Base-by-base conservation (phyloP, 805 yeast genomes). In the Zygoascus flipseniorum region DNA sequence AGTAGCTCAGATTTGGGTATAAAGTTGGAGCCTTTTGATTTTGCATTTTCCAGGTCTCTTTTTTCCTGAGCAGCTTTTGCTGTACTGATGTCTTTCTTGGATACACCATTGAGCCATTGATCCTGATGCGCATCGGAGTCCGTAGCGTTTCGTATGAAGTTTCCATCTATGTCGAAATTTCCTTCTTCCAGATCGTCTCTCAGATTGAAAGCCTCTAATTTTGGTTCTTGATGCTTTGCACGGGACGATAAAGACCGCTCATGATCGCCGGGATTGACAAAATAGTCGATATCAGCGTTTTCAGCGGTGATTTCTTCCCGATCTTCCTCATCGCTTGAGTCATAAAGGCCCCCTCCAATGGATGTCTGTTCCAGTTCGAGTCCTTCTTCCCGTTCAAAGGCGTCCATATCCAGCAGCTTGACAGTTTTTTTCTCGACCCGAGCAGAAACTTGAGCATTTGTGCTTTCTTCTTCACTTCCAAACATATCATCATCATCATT, bases 151-250 rank as follows among this genome's bases (percentile, higher is more conserved):
- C 76, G 68, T 18, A 80, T 68, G 58, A 71, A 84, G 58, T 81
- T 82, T 1, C 89, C 88, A 42, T 76, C 78, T 41, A 68, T 72
- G 58, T 83, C 89, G 61, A 82, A 81, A 2, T 65, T 65, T 1
- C 89, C 92, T 47, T 77, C 80, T 52, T 75, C 75, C 44, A 71
- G 65, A 59, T 86, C 92, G 18, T 77, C 71, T 23, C 74, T 66
- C 45, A 86, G 65, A 62, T 79, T 76, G 66, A 86, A 86, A 0
- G 86, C 78, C 54, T 85, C 90, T 2, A 86, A 55, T 55, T 76
- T 76, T 1, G 82, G 71, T 43, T 62, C 64, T 32, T 47, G 46
- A 31, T 26, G 43, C 47, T 48, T 55, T 54, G 20, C 43, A 35
- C 26, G 51, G 28, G 18, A 61, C 48, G 35, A 4, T 23, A 23